Conservation (phyloP, 169 alveolate genomes). For the Perkinsus olseni region DNA sequence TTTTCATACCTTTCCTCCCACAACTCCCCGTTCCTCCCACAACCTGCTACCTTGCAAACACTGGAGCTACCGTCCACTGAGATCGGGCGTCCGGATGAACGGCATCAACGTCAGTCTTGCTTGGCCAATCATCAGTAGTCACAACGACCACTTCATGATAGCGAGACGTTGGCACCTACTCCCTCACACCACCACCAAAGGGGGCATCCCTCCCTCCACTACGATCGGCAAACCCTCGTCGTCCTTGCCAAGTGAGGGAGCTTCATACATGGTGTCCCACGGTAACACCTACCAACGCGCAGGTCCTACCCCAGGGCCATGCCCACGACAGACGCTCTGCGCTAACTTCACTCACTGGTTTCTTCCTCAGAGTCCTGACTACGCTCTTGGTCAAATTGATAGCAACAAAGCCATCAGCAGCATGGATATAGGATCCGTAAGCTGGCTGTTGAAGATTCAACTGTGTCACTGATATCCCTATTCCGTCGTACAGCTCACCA, state of each 20-base stretch:
- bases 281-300: neutral
- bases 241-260: neutral
- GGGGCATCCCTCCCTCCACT: neutral
- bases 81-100: neutral
- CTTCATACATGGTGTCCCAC: neutral
- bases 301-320: too few species aligned
- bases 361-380: neutral
- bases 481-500: neutral
- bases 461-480: neutral
- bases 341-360: neutral
- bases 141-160: neutral
- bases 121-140: neutral
- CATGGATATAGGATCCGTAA: neutral
- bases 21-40: neutral
- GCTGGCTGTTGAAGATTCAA: neutral
- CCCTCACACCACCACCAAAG: neutral
- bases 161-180: neutral
- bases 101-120: neutral
- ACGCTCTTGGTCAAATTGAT: neutral
- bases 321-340: neutral
- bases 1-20: too few species aligned
- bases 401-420: neutral
- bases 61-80: neutral
- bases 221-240: neutral
- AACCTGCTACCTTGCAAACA: neutral